Evolutionary conservation across 306 rosid genomes (phyloP).

Genomic region (Luffa acutangula): DNA sequence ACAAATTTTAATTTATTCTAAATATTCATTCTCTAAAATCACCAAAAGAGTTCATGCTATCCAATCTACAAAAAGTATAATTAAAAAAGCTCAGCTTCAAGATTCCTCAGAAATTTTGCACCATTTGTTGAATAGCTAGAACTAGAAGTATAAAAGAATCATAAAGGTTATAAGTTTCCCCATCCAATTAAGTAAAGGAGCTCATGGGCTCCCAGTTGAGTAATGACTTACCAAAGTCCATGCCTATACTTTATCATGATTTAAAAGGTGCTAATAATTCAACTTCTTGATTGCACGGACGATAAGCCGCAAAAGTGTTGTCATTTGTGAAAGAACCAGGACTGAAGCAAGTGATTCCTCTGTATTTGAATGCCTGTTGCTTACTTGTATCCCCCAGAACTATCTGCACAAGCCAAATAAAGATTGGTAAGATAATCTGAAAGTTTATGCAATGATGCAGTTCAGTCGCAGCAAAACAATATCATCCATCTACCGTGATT

Average conservation of each 20-base stretch:
- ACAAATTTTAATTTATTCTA: too few relatives aligned
- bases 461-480: background rate
- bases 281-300: conserved; percentile 82
- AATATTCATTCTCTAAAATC: too few relatives aligned
- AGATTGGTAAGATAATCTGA: background rate
- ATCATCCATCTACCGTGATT: background rate
- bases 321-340: conserved; percentile 84
- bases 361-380: conserved; percentile 86
- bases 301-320: conserved; percentile 68
- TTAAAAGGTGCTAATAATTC: conserved; percentile 66
- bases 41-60: too few relatives aligned
- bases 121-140: too few relatives aligned
- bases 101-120: too few relatives aligned
- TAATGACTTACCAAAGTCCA: too few relatives aligned
- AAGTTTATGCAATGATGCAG: background rate
- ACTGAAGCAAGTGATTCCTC: conserved; percentile 85
- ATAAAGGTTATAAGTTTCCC: too few relatives aligned
- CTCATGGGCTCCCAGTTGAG: too few relatives aligned
- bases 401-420: conserved; percentile 47
- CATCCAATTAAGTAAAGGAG: too few relatives aligned
- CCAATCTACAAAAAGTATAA: too few relatives aligned
- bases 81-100: too few relatives aligned
- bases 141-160: too few relatives aligned
- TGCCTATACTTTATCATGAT: background rate
- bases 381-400: conserved; percentile 72